Conservation (phyloP, 352 stramenopile genomes). For the Phytophthora melonis region DNA sequence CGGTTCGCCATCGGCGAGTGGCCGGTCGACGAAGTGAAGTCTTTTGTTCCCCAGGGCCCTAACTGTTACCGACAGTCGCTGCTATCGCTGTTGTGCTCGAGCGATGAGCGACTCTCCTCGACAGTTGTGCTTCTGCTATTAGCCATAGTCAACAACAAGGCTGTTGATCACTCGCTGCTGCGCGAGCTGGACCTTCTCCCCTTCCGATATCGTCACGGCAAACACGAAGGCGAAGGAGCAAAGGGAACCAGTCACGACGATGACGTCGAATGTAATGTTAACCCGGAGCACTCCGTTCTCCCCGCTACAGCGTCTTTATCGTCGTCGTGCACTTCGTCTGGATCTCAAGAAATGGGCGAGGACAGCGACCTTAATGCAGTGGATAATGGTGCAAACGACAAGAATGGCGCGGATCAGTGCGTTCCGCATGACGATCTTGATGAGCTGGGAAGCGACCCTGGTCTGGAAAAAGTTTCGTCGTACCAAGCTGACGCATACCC, state of each 20-base stretch:
- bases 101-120: constrained; percentile 70
- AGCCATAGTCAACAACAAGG: constrained; percentile 71
- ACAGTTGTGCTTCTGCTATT: constrained; percentile 68
- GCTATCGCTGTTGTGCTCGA: constrained; percentile 67
- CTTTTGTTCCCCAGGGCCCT: constrained; percentile 45
- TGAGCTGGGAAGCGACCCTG: constrained; percentile 12
- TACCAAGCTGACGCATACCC: constrained; percentile 38
- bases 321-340: constrained; percentile 34
- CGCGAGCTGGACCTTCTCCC: constrained; percentile 71
- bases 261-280: constrained; percentile 7
- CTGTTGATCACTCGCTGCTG: constrained; percentile 69
- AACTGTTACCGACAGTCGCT: constrained; percentile 78
- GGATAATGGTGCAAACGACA: neutral
- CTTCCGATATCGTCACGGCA: constrained; percentile 49
- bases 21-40: constrained; percentile 75
- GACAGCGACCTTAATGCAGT: constrained; percentile 13
- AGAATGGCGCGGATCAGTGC: neutral
- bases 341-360: constrained; percentile 30
- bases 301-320: constrained; percentile 31
- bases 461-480: neutral
- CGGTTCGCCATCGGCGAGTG: constrained; percentile 83
- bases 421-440: constrained; percentile 8
- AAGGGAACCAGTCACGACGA: neutral
- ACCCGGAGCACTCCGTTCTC: constrained; percentile 12
- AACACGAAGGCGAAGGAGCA: constrained; percentile 7